Evolutionary conservation across 139 green algal species (phyloP).

Genomic region (Volvox reticuliferus): DNA sequence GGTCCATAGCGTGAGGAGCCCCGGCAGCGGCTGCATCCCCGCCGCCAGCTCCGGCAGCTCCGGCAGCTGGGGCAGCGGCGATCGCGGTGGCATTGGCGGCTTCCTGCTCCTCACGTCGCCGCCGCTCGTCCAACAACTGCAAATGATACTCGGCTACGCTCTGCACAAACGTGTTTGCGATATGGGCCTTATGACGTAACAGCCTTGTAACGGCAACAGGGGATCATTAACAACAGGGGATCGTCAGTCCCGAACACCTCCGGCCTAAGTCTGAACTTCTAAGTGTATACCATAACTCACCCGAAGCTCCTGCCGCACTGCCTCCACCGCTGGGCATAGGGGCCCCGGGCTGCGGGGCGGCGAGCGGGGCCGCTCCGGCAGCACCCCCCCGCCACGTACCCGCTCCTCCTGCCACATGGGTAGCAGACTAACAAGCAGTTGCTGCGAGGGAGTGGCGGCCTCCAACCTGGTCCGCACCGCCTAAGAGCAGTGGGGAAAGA

Average conservation of each 20-base stretch:
- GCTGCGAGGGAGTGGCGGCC: conserved; percentile 63
- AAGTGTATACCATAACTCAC: background rate
- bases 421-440: conserved; percentile 86
- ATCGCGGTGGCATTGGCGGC: background rate
- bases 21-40: background rate
- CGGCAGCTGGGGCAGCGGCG: background rate
- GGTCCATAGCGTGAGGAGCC: too few relatives aligned
- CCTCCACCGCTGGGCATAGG: conserved; percentile 72
- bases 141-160: conserved; percentile 31
- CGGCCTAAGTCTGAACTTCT: too few relatives aligned
- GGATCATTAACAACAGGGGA: too few relatives aligned
- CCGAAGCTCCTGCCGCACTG: conserved; percentile 66
- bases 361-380: conserved; percentile 65
- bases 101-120: background rate
- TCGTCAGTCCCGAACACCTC: too few relatives aligned
- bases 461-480: conserved; percentile 73
- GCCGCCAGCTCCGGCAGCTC: background rate
- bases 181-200: too few relatives aligned
- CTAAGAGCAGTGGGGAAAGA: background rate
- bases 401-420: conserved; percentile 93
- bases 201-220: too few relatives aligned
- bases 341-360: conserved; percentile 66
- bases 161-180: background rate
- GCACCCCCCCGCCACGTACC: conserved; percentile 59
- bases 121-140: conserved; percentile 12